phyloP scores from a whole-genome alignment of 2,329 filamentous ascomycete genomes.

The Dothideomycetidae sp. region DNA sequence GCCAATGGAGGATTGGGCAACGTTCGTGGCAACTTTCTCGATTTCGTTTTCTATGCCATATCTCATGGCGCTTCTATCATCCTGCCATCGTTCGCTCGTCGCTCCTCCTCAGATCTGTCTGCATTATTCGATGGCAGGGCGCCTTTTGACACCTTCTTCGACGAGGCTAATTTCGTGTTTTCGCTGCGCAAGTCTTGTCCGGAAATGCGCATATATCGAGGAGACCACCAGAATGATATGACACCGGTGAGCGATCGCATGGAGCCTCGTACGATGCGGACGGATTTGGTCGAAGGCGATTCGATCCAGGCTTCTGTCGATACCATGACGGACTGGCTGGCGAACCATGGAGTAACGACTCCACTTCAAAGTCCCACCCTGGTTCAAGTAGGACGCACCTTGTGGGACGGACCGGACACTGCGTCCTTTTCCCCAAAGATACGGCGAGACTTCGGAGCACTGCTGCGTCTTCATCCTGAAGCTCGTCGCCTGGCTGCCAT shows the following conservation, averaged over 20 bases:
- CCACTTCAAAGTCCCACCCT: conserved; percentile 12
- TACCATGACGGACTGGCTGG: conserved; percentile 16
- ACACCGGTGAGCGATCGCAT: conserved; percentile 13
- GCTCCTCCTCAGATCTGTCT: conserved; percentile 12
- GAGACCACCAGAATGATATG: conserved; percentile 12
- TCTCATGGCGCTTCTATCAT: conserved; percentile 32
- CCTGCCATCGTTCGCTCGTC: conserved; percentile 12
- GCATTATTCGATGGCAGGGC: conserved; percentile 16
- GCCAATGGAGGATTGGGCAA: conserved; percentile 31
- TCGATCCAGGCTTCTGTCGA: conserved; percentile 11
- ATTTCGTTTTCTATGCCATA: conserved; percentile 34
- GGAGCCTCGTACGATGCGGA: conserved; percentile 14
- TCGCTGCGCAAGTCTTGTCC: conserved; percentile 16
- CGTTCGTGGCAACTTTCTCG: conserved; percentile 32
- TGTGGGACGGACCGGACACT: conserved; percentile 20
- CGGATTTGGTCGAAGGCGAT: conserved; percentile 15
- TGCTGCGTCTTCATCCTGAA: conserved; percentile 16
- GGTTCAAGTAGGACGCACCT: conserved; percentile 18
- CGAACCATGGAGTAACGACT: conserved; percentile 9
- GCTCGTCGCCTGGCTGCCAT: conserved; percentile 22
- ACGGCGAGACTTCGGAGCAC: conserved; percentile 18
- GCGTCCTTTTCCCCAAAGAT: conserved; percentile 15
- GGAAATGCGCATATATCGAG: conserved; percentile 16
- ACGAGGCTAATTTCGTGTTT: conserved; percentile 17
- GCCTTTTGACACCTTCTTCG: conserved; percentile 18